phyloP scores from a whole-genome alignment of 768 basidiomycete species.

The Leucosporidium scottii region DNA sequence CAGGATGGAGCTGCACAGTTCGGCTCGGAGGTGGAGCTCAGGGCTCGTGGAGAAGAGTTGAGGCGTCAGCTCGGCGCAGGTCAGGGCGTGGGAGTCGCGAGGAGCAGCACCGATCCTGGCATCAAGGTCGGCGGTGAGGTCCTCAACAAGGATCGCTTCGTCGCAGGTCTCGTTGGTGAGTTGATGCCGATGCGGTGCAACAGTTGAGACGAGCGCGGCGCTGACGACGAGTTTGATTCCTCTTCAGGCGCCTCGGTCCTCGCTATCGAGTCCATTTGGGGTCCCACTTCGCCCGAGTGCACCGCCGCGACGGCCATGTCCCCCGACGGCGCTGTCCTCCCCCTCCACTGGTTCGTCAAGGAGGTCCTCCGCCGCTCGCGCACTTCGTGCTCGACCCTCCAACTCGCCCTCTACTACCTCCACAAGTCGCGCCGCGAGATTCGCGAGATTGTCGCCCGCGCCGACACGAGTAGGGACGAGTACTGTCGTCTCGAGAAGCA shows the following conservation, averaged over 20 bases:
- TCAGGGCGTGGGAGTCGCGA: too few species aligned
- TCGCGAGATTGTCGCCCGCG: constrained; percentile 55
- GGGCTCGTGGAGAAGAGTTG: too few species aligned
- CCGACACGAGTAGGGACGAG: constrained; percentile 45
- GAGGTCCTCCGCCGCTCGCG: constrained; percentile 81
- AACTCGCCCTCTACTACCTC: constrained; percentile 75
- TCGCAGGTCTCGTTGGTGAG: constrained; percentile 7
- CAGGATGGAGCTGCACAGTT: too few species aligned
- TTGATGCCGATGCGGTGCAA: neutral
- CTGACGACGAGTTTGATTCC: neutral
- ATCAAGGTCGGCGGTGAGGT: neutral
- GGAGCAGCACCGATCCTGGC: too few species aligned
- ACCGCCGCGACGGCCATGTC: neutral
- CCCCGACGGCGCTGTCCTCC: constrained; percentile 33
- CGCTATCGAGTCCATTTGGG: constrained; percentile 34
- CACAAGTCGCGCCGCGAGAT: constrained; percentile 71
- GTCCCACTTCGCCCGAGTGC: constrained; percentile 5
- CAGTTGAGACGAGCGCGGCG: neutral
- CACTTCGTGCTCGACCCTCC: constrained; percentile 73
- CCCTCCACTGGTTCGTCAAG: constrained; percentile 61
- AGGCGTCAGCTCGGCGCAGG: too few species aligned
- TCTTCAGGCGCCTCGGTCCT: constrained; percentile 20
- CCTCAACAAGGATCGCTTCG: constrained; percentile 2
- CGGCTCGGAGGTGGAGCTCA: too few species aligned
- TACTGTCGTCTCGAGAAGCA: constrained; percentile 41